Base-by-base conservation (phyloP, 805 yeast species). In the Candida nanaspora region DNA sequence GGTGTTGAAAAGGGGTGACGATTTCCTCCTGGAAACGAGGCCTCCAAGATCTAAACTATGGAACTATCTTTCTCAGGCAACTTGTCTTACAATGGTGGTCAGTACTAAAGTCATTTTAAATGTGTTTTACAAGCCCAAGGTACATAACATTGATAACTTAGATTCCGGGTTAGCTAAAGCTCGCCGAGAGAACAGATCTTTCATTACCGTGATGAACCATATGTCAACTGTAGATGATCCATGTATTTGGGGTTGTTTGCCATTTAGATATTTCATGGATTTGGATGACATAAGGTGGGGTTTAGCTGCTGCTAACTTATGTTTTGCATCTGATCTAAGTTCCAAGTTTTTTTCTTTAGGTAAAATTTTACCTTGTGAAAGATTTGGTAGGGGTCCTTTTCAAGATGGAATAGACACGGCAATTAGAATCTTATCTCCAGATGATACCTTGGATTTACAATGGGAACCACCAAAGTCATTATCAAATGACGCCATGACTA, bases 211-310 rank as follows among this genome's bases (percentile, higher is more conserved):
- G 14, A 86, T 87, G 95, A 89, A 89, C 59, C 96, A 88, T 55
- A 85, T 86, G 93, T 82, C 89, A 3, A 84, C 74, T 26, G 84
- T 87, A 20, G 98, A 91, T 57, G 98, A 91, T 55, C 98, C 98
- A 0, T 71, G 85, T 28, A 65, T 86, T 34, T 91, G 94, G 86
- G 95, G 94, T 0, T 75, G 83, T 28, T 67, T 89, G 43, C 96
- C 97, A 0, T 72, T 80, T 75, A 69, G 77, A 30, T 76, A 74
- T 49, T 83, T 76, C 49, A 60, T 66, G 13, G 75, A 78, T 41
- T 63, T 84, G 15, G 83, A 79, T 46, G 72, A 76, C 40, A 76
- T 87, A 40, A 71, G 98, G 53, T 91, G 98, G 98, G 89, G 96
- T 5, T 68, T 93, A 41, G 98, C 95, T 0, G 98, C 98, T 10